Evolutionary conservation across 768 basidiomycete species (phyloP).

Genomic region (Xerocomellus amylosporus): DNA sequence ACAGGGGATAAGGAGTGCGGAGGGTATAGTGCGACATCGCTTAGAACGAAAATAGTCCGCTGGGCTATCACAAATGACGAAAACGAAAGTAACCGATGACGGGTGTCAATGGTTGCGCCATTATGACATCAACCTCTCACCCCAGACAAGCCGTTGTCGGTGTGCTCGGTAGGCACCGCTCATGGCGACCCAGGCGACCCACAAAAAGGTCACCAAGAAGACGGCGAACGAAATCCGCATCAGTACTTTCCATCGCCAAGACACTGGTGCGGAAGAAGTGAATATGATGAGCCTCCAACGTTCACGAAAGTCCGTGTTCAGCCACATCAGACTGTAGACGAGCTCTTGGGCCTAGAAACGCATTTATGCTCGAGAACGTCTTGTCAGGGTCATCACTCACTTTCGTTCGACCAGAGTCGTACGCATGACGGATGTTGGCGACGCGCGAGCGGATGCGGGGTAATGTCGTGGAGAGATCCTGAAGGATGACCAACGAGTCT

Average conservation of each 20-base stretch:
- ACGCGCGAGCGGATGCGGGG: conserved; percentile 64
- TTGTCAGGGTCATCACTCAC: conserved; percentile 32
- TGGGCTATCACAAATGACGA: neutral
- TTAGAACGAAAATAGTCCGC: neutral
- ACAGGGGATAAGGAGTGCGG: neutral
- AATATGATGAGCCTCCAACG: conserved; percentile 75
- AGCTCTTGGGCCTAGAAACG: conserved; percentile 56
- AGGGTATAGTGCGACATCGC: neutral
- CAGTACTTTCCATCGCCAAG: conserved; percentile 62
- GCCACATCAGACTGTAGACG: conserved; percentile 65
- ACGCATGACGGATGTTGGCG: conserved; percentile 57
- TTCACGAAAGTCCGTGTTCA: conserved; percentile 75
- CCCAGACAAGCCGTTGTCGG: conserved; percentile 74
- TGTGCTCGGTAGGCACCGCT: conserved; percentile 72
- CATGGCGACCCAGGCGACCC: conserved; percentile 58
- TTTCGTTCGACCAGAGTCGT: conserved; percentile 70
- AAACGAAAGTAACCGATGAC: neutral
- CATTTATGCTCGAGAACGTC: neutral
- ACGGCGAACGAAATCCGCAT: conserved; percentile 60
- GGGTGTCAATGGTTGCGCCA: neutral
- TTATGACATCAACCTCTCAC: conserved; percentile 73
- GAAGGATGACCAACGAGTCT: conserved; percentile 55
- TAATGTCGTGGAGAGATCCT: conserved; percentile 54
- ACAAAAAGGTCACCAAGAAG: conserved; percentile 55
- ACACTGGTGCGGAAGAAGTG: conserved; percentile 68